Conservation (phyloP, 192 early-diverging fungal species). For the Cetraspora pellucida region DNA sequence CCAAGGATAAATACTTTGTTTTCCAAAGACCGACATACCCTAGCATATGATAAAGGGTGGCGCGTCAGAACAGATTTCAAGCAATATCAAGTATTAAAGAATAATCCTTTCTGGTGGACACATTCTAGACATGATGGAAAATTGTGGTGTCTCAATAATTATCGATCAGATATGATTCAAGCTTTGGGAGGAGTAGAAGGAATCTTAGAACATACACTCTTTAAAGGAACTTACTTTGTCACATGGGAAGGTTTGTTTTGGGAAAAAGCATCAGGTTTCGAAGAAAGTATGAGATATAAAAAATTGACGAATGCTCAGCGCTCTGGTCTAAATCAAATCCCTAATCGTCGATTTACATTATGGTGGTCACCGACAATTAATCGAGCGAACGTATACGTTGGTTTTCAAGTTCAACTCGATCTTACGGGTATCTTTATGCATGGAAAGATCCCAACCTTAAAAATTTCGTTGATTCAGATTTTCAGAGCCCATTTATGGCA, state of each 20-base stretch:
- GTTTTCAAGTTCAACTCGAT: conserved; percentile 99
- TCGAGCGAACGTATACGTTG: conserved; percentile 97
- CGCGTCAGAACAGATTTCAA: conserved; percentile 96
- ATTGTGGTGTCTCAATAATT: conserved; percentile 94
- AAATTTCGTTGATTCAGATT: conserved; percentile 98
- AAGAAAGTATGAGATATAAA: conserved; percentile 91
- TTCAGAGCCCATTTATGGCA: conserved; percentile 59
- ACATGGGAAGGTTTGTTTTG: conserved; percentile 83
- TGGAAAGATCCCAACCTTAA: conserved; percentile 98
- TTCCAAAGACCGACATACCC: conserved; percentile 97
- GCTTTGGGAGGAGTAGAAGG: conserved; percentile 98
- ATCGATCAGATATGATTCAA: conserved; percentile 99
- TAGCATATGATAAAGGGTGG: conserved; percentile 99
- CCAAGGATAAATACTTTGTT: conserved; percentile 99
- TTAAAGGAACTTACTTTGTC: conserved; percentile 97
- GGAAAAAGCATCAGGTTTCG: conserved; percentile 60
- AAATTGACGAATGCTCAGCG: conserved; percentile 99
- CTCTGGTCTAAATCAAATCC: conserved; percentile 98
- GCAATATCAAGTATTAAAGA: conserved; percentile 94
- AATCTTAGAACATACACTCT: conserved; percentile 97
- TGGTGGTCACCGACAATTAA: conserved; percentile 99
- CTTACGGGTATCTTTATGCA: conserved; percentile 99
- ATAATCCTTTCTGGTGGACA: conserved; percentile 98
- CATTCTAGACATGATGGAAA: conserved; percentile 82
- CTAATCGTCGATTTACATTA: conserved; percentile 98